Percentiles rank a stretch among this genome's conserved stretches.
Conservation (phyloP, 257 asterid species). For the Rauvolfia tetraphylla region DNA sequence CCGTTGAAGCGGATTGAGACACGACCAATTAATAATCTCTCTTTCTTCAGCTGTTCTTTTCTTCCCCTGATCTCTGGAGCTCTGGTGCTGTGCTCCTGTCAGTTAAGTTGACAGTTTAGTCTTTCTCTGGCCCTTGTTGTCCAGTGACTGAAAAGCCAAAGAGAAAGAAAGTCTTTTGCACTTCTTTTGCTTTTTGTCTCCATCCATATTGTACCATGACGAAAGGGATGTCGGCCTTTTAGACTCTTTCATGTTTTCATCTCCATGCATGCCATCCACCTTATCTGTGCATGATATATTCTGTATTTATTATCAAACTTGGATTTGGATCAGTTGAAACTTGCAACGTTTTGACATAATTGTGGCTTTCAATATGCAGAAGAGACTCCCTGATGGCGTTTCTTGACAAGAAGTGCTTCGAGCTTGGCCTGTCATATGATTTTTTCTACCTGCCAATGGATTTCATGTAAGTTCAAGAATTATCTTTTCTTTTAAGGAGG, state of each 20-base stretch:
- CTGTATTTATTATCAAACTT: not conserved
- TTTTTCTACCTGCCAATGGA: slow-evolving; percentile 55
- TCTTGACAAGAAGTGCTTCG: slow-evolving; percentile 32
- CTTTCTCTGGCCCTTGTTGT: slow-evolving; percentile 8
- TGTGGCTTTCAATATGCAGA: slow-evolving; percentile 25
- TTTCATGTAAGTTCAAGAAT: slow-evolving; percentile 33
- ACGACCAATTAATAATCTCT: not conserved
- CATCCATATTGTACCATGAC: slow-evolving; percentile 12
- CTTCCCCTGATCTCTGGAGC: not conserved
- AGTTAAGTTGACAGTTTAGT: not conserved
- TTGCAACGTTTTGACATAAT: not conserved
- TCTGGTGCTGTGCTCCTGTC: not conserved
- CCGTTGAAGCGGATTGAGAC: not conserved
- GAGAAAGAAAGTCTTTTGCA: slow-evolving; percentile 11
- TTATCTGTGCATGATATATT: not conserved
- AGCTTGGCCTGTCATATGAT: slow-evolving; percentile 38
- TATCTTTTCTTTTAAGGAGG: too few relatives aligned
- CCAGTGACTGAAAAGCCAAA: slow-evolving; percentile 13
- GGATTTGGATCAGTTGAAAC: not conserved
- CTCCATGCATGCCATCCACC: not conserved
- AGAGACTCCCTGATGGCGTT: slow-evolving; percentile 36
- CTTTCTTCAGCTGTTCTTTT: slow-evolving; percentile 2
- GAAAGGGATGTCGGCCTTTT: not conserved
- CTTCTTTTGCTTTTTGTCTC: slow-evolving; percentile 13
- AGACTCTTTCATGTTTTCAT: not conserved